These are phyloP conservation scores for Aureobasidium sp. DNA, from an alignment of 2,329 filamentous ascomycete species.

Conservation along the genomic window DNA sequence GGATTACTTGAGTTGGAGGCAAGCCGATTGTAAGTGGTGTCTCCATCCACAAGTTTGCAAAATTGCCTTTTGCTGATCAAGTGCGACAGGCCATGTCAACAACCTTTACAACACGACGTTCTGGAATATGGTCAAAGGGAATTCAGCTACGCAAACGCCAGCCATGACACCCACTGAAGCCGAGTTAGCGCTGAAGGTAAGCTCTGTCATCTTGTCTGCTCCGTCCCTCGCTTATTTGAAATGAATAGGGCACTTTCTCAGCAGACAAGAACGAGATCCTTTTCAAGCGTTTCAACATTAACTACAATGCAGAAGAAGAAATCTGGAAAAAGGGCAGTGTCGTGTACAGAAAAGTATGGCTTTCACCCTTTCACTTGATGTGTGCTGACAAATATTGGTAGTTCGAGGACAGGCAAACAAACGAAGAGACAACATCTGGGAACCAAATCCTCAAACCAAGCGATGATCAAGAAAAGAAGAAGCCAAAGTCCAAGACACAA, in stretches of 20 bases:
- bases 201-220: conserved; percentile 18
- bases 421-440: conserved; percentile 19
- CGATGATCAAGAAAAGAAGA: conserved; percentile 24
- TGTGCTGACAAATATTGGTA: not conserved
- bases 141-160: not conserved
- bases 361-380: not conserved
- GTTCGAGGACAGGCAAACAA: not conserved
- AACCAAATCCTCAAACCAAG: not conserved
- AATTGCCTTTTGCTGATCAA: not conserved
- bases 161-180: conserved; percentile 71
- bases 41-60: no score
- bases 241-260: conserved; percentile 65
- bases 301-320: conserved; percentile 94
- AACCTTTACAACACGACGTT: conserved; percentile 98
- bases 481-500: conserved; percentile 67
- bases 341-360: conserved; percentile 56
- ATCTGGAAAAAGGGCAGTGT: conserved; percentile 93
- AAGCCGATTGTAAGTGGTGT: conserved; percentile 73
- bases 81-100: conserved; percentile 64
- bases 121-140: conserved; percentile 60
- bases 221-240: not conserved
- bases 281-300: conserved; percentile 81
- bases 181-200: conserved; percentile 68
- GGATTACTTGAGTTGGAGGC: conserved; percentile 95
- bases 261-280: conserved; percentile 94